phyloP scores from a whole-genome alignment of 2,329 filamentous ascomycete genomes.

The Penicillium polonicum region DNA sequence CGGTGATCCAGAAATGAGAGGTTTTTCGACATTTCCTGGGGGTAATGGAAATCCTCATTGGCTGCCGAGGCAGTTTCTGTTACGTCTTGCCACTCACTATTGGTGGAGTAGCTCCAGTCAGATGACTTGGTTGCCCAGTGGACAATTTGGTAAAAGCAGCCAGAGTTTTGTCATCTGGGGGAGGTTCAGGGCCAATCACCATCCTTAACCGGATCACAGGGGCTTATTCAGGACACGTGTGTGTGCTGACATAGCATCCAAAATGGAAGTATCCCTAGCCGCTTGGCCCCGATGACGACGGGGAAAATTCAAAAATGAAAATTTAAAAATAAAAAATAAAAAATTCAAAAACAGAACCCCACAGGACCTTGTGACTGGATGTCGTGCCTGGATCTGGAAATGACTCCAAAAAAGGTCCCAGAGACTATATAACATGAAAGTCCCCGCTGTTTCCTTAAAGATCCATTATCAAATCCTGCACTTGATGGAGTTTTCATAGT shows the following conservation, averaged over 20 bases:
- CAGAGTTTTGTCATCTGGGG: background rate
- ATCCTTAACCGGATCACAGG: slow-evolving; percentile 1
- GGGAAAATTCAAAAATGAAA: background rate
- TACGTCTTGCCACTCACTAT: slow-evolving; percentile 34
- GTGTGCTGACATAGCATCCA: slow-evolving; percentile 14
- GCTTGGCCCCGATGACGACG: slow-evolving; percentile 17
- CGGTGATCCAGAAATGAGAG: slow-evolving; percentile 11
- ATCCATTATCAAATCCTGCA: slow-evolving; percentile 13
- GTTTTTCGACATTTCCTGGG: slow-evolving; percentile 25
- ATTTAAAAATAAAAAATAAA: slow-evolving; percentile 2
- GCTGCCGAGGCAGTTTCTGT: slow-evolving; percentile 33
- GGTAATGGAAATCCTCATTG: slow-evolving; percentile 37
- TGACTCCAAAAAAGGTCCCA: slow-evolving; percentile 13
- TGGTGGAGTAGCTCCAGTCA: slow-evolving; percentile 27
- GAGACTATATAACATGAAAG: slow-evolving; percentile 18
- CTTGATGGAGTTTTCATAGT: slow-evolving; percentile 8
- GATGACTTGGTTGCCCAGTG: slow-evolving; percentile 29
- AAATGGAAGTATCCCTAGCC: background rate
- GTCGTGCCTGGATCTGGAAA: slow-evolving; percentile 19
- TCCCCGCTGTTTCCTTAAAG: slow-evolving; percentile 12
- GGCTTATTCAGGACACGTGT: background rate
- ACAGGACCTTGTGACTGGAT: slow-evolving; percentile 25
- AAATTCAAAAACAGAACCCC: slow-evolving; percentile 13
- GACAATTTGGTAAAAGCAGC: slow-evolving; percentile 20
- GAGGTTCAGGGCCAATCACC: background rate